phyloP scores from a whole-genome alignment of 768 basidiomycete genomes.

The Phlegmacium glaucopus region DNA sequence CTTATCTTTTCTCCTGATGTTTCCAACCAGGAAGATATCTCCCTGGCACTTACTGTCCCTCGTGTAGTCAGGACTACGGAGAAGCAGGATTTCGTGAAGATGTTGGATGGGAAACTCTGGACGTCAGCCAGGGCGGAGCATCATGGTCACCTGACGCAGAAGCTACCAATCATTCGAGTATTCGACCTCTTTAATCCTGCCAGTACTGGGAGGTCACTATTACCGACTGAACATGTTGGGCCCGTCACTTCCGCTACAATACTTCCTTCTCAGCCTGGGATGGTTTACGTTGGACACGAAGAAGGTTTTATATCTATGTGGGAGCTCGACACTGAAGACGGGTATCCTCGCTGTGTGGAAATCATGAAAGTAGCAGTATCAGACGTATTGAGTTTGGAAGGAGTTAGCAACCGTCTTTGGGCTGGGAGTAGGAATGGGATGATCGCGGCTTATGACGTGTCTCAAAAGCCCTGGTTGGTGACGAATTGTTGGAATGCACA shows the following conservation, averaged over 20 bases:
- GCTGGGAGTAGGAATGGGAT: slow-evolving; percentile 79
- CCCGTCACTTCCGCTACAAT: slow-evolving; percentile 80
- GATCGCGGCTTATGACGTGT: slow-evolving; percentile 75
- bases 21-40: slow-evolving; percentile 37
- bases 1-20: slow-evolving; percentile 63
- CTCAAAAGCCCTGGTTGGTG: slow-evolving; percentile 74
- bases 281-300: slow-evolving; percentile 88
- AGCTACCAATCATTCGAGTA: slow-evolving; percentile 73
- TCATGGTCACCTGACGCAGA: slow-evolving; percentile 36
- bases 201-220: slow-evolving; percentile 46
- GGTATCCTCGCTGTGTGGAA: too few relatives aligned
- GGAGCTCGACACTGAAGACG: slow-evolving; percentile 35
- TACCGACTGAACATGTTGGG: slow-evolving; percentile 72
- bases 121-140: slow-evolving; percentile 60
- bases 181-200: slow-evolving; percentile 73
- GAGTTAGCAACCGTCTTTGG: slow-evolving; percentile 85
- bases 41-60: slow-evolving; percentile 46
- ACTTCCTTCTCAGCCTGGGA: slow-evolving; percentile 60
- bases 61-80: slow-evolving; percentile 70
- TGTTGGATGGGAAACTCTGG: slow-evolving; percentile 81
- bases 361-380: slow-evolving; percentile 58
- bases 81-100: slow-evolving; percentile 74
- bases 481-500: slow-evolving; percentile 91
- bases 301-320: slow-evolving; percentile 89
- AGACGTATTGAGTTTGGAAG: slow-evolving; percentile 80